These are phyloP conservation scores for Cadophora malorum DNA, from an alignment of 2,329 filamentous ascomycete species.

Conservation along the genomic window DNA sequence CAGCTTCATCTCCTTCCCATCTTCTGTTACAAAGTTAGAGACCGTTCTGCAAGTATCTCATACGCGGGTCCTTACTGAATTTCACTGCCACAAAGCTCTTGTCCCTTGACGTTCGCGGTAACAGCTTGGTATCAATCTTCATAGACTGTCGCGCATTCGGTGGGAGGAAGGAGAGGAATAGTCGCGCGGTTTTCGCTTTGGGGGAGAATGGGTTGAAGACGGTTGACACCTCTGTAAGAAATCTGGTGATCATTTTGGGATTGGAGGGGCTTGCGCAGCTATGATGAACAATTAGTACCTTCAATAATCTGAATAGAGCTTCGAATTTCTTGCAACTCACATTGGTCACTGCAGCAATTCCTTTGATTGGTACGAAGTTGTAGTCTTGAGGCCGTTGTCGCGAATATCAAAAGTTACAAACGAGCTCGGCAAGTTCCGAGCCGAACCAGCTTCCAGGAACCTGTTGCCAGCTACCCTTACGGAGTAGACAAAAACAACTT, in stretches of 20 bases:
- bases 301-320: neutral
- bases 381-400: neutral
- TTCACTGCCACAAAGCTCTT: conserved; percentile 76
- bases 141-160: conserved; percentile 79
- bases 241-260: conserved; percentile 78
- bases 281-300: conserved; percentile 19
- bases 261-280: conserved; percentile 17
- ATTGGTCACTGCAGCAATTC: neutral
- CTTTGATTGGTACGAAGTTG: neutral
- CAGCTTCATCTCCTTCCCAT: conserved; percentile 88
- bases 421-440: conserved; percentile 27
- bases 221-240: conserved; percentile 83
- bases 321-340: conserved; percentile 16
- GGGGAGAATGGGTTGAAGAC: conserved; percentile 92
- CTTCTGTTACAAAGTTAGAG: conserved; percentile 62
- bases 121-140: conserved; percentile 77
- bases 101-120: conserved; percentile 73
- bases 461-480: conserved; percentile 27
- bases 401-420: conserved; percentile 25
- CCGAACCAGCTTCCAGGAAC: conserved; percentile 19
- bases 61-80: conserved; percentile 71
- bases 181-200: conserved; percentile 79
- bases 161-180: conserved; percentile 87
- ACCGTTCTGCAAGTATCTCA: conserved; percentile 5
- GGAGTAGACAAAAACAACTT: neutral